A percentile compares a stretch with the other conserved stretches of the same genome.
phyloP scores from a whole-genome alignment of 2,329 filamentous ascomycete species.

The Blastomyces emzantsi region DNA sequence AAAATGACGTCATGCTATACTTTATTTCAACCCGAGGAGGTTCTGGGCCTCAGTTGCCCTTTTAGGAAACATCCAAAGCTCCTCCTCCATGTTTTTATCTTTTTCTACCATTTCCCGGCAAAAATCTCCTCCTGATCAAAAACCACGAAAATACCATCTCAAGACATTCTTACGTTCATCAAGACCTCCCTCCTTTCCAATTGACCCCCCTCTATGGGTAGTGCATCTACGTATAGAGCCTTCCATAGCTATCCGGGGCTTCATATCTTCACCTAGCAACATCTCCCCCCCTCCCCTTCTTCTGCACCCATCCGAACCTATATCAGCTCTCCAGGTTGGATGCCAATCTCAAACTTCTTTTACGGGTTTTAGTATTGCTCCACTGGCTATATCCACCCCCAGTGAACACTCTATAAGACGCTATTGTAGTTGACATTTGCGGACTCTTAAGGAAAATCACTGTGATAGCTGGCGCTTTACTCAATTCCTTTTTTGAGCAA shows the following conservation, averaged over 20 bases:
- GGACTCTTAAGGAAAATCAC: background rate
- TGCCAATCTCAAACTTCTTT: background rate
- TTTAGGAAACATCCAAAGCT: background rate
- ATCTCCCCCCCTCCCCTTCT: background rate
- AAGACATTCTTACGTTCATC: constrained; percentile 1
- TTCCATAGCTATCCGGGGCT: background rate
- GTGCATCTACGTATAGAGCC: background rate
- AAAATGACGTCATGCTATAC: background rate
- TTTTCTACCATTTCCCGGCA: no score
- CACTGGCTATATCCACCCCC: background rate
- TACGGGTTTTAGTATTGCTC: background rate
- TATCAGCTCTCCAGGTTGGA: background rate
- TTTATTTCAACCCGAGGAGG: background rate
- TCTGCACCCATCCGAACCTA: background rate
- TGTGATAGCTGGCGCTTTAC: background rate
- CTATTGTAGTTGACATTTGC: background rate
- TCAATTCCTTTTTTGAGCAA: background rate
- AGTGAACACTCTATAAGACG: background rate
- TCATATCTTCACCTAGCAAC: background rate
- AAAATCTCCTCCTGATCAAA: background rate
- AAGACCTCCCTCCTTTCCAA: background rate
- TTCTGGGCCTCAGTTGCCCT: background rate
- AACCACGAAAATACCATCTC: no score
- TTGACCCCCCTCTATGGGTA: no score
- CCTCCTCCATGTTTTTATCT: background rate